phyloP scores from a whole-genome alignment of 2,329 filamentous ascomycete species.

The Fusarium phyllophilum region DNA sequence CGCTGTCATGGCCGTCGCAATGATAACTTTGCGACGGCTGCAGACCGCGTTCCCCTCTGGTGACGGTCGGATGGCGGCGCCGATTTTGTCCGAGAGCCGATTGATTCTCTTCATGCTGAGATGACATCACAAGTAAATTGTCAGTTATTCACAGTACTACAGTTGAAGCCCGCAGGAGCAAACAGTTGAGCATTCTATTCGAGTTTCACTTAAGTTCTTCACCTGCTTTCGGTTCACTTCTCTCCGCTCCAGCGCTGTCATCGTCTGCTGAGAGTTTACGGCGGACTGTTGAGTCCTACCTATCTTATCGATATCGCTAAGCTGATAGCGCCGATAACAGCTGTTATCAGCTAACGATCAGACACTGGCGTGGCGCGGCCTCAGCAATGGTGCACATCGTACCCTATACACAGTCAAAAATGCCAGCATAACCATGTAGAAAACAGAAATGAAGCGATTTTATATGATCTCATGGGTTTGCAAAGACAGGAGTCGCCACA shows the following conservation, averaged over 20 bases:
- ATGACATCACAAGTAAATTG: neutral
- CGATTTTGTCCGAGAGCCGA: neutral
- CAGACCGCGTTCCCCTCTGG: neutral
- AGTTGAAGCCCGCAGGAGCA: no score
- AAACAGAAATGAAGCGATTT: neutral
- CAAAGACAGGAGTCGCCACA: no score
- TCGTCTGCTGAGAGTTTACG: neutral
- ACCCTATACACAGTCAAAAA: neutral
- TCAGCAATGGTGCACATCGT: no score
- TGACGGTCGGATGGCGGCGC: neutral
- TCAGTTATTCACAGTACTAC: neutral
- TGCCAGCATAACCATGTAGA: neutral
- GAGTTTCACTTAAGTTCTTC: neutral
- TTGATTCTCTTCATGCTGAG: neutral
- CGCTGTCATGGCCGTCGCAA: neutral
- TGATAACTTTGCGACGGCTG: constrained; percentile 2
- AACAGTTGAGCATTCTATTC: neutral
- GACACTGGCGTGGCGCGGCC: no score
- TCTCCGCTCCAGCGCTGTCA: no score
- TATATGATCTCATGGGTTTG: fast-evolving
- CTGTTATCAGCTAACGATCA: neutral
- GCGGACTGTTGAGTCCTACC: neutral
- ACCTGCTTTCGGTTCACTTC: fast-evolving
- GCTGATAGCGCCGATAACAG: neutral
- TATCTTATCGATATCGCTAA: neutral